Conservation (phyloP, 306 rosid genomes). For the Prunus campanulata region DNA sequence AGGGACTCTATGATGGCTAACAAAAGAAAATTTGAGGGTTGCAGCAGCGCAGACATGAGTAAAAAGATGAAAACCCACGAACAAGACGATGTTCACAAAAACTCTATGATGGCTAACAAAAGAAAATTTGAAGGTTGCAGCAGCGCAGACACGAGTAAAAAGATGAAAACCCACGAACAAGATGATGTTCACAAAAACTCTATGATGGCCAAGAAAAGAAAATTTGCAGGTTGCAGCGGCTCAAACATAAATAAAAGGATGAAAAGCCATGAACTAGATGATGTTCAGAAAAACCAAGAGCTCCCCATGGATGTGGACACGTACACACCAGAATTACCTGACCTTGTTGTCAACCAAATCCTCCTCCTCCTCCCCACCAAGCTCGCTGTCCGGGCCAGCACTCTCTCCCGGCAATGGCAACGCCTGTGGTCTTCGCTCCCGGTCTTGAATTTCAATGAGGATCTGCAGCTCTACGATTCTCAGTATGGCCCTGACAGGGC, state of each 20-base stretch:
- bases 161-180: not conserved
- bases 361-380: slow-evolving; percentile 5
- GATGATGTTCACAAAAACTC: not conserved
- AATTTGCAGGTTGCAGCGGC: not conserved
- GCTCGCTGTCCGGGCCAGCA: not conserved
- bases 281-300: not conserved
- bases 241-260: not conserved
- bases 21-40: not conserved
- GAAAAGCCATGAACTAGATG: not conserved
- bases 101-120: not conserved
- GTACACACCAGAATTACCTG: not conserved
- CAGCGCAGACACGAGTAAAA: not conserved
- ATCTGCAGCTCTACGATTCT: not conserved
- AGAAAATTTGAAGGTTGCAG: not conserved
- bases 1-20: not conserved
- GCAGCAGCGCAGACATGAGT: not conserved
- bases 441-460: not conserved
- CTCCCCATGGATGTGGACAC: not conserved
- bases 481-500: not conserved
- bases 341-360: not conserved
- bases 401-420: not conserved
- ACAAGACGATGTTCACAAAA: not conserved
- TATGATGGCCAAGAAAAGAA: not conserved
- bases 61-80: not conserved
- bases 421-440: slow-evolving; percentile 7